These are phyloP conservation scores for Dothistroma pini DNA, from an alignment of 2,329 filamentous ascomycete genomes.

Conservation along the genomic window DNA sequence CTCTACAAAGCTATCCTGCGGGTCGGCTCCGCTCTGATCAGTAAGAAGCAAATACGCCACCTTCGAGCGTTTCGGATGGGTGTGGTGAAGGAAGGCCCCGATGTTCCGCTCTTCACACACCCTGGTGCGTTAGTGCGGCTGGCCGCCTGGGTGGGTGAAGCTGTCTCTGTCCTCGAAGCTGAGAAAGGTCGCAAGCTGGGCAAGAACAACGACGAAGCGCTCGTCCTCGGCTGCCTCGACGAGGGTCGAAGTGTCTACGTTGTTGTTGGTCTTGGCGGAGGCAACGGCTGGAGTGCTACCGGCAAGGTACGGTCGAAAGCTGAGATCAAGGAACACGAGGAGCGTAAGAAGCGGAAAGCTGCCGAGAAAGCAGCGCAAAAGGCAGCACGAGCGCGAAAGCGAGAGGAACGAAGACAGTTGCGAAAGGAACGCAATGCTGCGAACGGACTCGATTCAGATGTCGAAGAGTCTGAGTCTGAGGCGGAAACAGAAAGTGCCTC, in stretches of 20 bases:
- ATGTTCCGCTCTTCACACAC: conserved; percentile 87
- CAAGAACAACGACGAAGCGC: conserved; percentile 57
- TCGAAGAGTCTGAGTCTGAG: conserved; percentile 55
- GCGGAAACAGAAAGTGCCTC: conserved; percentile 32
- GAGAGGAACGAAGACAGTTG: conserved; percentile 54
- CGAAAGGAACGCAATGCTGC: conserved; percentile 60
- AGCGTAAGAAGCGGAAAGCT: conserved; percentile 57
- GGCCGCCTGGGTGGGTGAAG: conserved; percentile 90
- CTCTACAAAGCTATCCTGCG: conserved; percentile 90
- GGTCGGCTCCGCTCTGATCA: conserved; percentile 84
- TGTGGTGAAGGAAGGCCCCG: conserved; percentile 90
- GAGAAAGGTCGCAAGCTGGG: conserved; percentile 70
- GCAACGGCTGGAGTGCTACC: conserved; percentile 62
- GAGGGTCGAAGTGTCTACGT: conserved; percentile 84
- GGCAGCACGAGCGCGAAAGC: conserved; percentile 55
- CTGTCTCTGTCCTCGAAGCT: conserved; percentile 82
- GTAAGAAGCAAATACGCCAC: conserved; percentile 91
- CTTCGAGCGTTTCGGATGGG: conserved; percentile 91
- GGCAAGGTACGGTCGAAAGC: conserved; percentile 44
- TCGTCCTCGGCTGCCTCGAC: conserved; percentile 87
- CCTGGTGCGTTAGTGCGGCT: conserved; percentile 90
- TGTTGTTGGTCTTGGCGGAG: conserved; percentile 87
- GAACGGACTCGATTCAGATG: conserved; percentile 47
- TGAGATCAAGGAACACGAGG: conserved; percentile 55
- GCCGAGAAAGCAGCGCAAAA: conserved; percentile 45